Percentiles rank a stretch among this genome's conserved stretches.
Conservation (phyloP, 345 rosid species). For the Gossypioides kirkii region DNA sequence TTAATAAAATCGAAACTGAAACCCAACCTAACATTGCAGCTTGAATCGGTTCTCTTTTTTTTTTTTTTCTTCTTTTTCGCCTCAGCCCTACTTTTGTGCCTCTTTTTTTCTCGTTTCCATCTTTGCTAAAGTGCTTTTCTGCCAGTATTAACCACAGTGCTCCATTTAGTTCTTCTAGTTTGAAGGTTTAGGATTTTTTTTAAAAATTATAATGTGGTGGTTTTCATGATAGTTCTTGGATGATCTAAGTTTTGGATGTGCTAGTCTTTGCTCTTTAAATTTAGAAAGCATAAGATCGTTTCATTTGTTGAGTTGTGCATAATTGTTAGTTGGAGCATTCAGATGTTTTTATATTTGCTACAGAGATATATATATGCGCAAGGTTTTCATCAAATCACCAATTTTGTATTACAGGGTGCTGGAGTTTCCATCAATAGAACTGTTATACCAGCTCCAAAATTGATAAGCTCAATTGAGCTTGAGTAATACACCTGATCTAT, state of each 20-base stretch:
- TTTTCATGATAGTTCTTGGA: background rate
- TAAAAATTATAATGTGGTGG: background rate
- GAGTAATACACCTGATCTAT: constrained; percentile 48
- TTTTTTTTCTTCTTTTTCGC: too few relatives aligned
- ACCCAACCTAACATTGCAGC: too few relatives aligned
- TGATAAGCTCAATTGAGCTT: constrained; percentile 84
- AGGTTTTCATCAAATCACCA: background rate
- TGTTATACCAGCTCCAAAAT: constrained; percentile 66
- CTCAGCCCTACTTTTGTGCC: too few relatives aligned
- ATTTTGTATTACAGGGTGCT: constrained; percentile 57
- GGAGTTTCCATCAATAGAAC: constrained; percentile 51
- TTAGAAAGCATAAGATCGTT: background rate
- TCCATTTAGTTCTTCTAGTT: background rate
- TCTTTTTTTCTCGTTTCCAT: background rate
- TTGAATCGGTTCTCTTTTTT: too few relatives aligned
- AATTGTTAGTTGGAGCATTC: background rate
- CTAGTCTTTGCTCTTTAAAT: background rate
- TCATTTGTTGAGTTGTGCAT: background rate
- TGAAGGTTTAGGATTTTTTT: background rate
- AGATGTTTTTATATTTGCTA: background rate
- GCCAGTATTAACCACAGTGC: background rate
- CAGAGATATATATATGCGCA: background rate
- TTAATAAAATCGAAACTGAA: too few relatives aligned
- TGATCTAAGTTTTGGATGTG: background rate
- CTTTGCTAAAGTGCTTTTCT: background rate